Evolutionary conservation across 2,329 filamentous ascomycete species (phyloP).

Genomic region (Venturia nashicola): DNA sequence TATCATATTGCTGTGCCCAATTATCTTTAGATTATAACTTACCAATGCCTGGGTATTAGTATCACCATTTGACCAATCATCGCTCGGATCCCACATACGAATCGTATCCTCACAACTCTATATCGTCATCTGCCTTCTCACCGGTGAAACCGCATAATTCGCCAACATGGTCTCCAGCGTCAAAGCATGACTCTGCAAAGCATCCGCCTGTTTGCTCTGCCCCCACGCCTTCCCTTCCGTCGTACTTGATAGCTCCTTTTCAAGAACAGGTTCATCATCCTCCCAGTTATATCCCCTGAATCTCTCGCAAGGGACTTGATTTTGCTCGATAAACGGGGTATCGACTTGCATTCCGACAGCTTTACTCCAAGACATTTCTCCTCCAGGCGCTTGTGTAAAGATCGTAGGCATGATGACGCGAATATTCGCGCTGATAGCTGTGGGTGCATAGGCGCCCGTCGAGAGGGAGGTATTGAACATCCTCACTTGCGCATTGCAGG

Average conservation of each 20-base stretch:
- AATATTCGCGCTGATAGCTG: slow-evolving; percentile 23
- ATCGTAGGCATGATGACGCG: slow-evolving; percentile 20
- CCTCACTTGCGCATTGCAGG: slow-evolving; percentile 33
- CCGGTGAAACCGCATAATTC: background rate
- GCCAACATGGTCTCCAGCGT: background rate
- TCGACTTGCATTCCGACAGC: slow-evolving; percentile 25
- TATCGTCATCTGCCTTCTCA: background rate
- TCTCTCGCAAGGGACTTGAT: slow-evolving; percentile 18
- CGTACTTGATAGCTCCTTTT: background rate
- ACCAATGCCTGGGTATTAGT: background rate
- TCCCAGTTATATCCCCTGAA: slow-evolving; percentile 7
- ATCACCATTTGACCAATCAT: background rate
- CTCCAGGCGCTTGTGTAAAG: slow-evolving; percentile 4
- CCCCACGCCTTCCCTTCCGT: background rate
- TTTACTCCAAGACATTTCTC: slow-evolving; percentile 18
- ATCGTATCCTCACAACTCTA: background rate
- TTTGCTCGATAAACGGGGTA: slow-evolving; percentile 29
- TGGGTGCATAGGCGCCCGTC: slow-evolving; percentile 18
- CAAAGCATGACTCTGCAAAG: background rate
- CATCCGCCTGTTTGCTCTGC: background rate
- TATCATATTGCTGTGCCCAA: background rate
- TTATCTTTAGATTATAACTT: background rate
- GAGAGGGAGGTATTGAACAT: slow-evolving; percentile 36
- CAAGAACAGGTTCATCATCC: background rate
- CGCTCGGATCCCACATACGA: background rate